Evolutionary conservation across 352 stramenopile species (phyloP).

Genomic region (Globisporangium mamillatum): DNA sequence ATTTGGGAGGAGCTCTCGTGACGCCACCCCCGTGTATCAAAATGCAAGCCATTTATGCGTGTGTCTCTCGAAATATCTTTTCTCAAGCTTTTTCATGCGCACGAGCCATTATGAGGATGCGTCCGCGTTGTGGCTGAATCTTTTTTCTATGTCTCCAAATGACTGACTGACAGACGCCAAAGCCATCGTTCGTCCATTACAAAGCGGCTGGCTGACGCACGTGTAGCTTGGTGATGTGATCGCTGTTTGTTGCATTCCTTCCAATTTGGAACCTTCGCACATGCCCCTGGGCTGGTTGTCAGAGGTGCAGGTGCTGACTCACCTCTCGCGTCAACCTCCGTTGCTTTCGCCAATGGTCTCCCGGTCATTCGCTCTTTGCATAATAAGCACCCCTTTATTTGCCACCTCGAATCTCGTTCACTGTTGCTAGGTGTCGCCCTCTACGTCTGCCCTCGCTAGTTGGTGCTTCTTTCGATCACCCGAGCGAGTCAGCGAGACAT

Average conservation of each 20-base stretch:
- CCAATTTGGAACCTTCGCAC: not conserved
- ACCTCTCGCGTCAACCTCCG: not conserved
- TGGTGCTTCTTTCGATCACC: not conserved
- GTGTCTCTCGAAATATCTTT: not conserved
- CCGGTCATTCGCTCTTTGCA: not conserved
- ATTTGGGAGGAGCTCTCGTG: not conserved
- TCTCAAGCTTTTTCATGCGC: not conserved
- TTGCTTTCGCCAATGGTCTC: not conserved
- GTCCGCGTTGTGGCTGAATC: not conserved
- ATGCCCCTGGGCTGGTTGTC: not conserved
- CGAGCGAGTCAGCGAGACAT: not conserved
- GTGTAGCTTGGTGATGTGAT: slow-evolving; percentile 1
- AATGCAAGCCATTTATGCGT: not conserved
- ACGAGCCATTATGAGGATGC: not conserved
- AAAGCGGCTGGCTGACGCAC: not conserved
- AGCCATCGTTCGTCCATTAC: too few species aligned
- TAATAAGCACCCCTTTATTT: not conserved
- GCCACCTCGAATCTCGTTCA: not conserved
- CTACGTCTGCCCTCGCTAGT: not conserved
- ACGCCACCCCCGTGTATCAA: not conserved
- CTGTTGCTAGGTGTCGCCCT: not conserved
- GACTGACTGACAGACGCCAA: too few species aligned
- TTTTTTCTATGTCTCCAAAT: not conserved
- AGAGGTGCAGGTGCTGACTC: not conserved
- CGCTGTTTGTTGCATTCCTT: not conserved